Evolutionary conservation across 352 stramenopile genomes (phyloP).

Genomic region (Peronospora tabacina): DNA sequence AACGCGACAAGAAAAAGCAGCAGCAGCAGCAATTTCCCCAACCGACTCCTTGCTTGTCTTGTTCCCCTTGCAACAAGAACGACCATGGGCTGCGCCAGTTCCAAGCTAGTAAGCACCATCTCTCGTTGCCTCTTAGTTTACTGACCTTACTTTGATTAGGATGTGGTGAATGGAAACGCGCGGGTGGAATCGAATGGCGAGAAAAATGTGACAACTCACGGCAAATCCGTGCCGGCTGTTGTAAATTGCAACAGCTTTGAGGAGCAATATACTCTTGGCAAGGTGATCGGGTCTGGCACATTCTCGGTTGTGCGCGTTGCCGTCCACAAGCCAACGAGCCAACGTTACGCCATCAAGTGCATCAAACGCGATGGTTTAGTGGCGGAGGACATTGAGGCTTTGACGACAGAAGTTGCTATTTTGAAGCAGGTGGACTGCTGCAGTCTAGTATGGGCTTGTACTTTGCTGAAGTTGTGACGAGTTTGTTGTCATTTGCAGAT

Average conservation of each 20-base stretch:
- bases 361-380: constrained; percentile 87
- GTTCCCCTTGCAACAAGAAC: constrained; percentile 2
- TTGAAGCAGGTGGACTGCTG: constrained; percentile 58
- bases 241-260: constrained; percentile 70
- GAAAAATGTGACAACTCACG: constrained; percentile 18
- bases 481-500: constrained; percentile 38
- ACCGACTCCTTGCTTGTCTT: constrained; percentile 11
- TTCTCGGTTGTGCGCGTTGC: constrained; percentile 86
- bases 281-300: constrained; percentile 84
- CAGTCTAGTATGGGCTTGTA: not conserved
- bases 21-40: constrained; percentile 10
- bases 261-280: constrained; percentile 79
- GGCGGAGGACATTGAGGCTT: constrained; percentile 76
- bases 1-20: constrained; percentile 30
- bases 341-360: constrained; percentile 89
- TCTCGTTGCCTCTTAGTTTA: not conserved
- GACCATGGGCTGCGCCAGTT: constrained; percentile 66
- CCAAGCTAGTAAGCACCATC: constrained; percentile 46
- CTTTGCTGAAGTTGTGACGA: constrained; percentile 1
- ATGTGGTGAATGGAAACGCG: constrained; percentile 41
- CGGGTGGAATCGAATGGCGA: constrained; percentile 32
- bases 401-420: constrained; percentile 83
- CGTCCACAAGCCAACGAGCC: constrained; percentile 70
- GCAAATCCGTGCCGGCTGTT: constrained; percentile 16
- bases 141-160: constrained; percentile 15